A percentile compares a stretch with the other conserved stretches of the same genome.
Conservation (phyloP, 1,284 basidiomycete species). For the Thecaphora frezii region DNA sequence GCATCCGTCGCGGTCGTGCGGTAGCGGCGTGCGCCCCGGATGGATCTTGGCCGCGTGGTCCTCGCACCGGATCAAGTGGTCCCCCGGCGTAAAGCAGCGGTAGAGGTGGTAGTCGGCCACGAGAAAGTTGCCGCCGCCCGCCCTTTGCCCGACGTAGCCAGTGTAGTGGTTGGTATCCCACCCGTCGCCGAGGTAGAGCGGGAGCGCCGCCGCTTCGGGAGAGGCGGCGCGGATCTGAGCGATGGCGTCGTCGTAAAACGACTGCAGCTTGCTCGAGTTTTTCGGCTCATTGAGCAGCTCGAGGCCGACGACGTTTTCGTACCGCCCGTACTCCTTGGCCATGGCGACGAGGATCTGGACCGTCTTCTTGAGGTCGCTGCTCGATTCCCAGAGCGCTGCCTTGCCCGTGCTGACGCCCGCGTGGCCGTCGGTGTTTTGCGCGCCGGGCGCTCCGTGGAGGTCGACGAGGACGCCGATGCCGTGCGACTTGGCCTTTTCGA, state of each 20-base stretch:
- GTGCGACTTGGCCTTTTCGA: slow-evolving; percentile 67
- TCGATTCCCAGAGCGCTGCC: slow-evolving; percentile 55
- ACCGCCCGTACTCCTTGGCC: slow-evolving; percentile 57
- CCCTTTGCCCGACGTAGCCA: slow-evolving; percentile 62
- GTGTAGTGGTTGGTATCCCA: slow-evolving; percentile 76
- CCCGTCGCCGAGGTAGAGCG: slow-evolving; percentile 71
- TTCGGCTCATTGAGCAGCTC: slow-evolving; percentile 84
- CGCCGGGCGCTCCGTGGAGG: slow-evolving; percentile 68
- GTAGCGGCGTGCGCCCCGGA: slow-evolving; percentile 23
- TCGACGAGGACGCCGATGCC: slow-evolving; percentile 79
- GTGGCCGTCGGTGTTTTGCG: slow-evolving; percentile 62
- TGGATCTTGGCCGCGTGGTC: slow-evolving; percentile 62
- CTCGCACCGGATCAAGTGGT: slow-evolving; percentile 66
- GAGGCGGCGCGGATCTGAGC: slow-evolving; percentile 63
- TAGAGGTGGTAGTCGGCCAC: slow-evolving; percentile 84
- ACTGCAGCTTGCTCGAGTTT: slow-evolving; percentile 51
- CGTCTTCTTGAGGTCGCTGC: slow-evolving; percentile 57
- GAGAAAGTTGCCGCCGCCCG: slow-evolving; percentile 60
- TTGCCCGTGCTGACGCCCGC: slow-evolving; percentile 34
- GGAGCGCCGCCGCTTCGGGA: slow-evolving; percentile 25
- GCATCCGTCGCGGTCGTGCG: slow-evolving; percentile 16
- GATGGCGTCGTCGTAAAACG: slow-evolving; percentile 64
- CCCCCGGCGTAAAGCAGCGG: slow-evolving; percentile 73
- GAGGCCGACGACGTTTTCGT: slow-evolving; percentile 74
- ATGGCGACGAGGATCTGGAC: slow-evolving; percentile 68